Conservation (phyloP, 2,329 filamentous ascomycete species). For the Zymoseptoria passerinii region DNA sequence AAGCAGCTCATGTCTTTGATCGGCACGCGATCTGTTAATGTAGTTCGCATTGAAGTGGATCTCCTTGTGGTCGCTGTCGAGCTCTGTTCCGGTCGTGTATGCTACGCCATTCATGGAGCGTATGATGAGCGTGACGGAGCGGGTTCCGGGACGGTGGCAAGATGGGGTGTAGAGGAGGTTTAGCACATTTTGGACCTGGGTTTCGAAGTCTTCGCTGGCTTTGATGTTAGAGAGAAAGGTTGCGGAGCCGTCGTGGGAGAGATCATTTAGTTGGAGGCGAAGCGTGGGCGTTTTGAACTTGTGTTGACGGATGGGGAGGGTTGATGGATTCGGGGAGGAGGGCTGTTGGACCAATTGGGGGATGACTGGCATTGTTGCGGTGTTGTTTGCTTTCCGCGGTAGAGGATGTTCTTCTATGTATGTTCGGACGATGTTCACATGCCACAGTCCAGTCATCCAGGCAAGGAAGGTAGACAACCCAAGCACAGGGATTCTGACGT, state of each 20-base stretch:
- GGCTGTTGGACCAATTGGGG: slow-evolving; percentile 9
- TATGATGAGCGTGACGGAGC: slow-evolving; percentile 77
- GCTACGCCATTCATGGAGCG: slow-evolving; percentile 76
- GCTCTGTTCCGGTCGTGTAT: slow-evolving; percentile 72
- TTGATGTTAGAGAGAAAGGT: slow-evolving; percentile 62
- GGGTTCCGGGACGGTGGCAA: slow-evolving; percentile 51
- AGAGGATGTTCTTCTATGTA: neutral
- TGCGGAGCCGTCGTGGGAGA: slow-evolving; percentile 49
- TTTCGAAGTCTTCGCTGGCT: slow-evolving; percentile 51
- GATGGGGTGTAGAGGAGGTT: slow-evolving; percentile 56
- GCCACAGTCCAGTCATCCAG: neutral
- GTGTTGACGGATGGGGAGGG: slow-evolving; percentile 21
- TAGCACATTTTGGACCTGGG: slow-evolving; percentile 60
- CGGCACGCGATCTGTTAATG: slow-evolving; percentile 40
- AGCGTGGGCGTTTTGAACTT: slow-evolving; percentile 37
- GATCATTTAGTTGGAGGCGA: slow-evolving; percentile 42
- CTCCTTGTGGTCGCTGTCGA: slow-evolving; percentile 83
- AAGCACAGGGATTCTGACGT: neutral
- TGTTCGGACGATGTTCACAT: neutral
- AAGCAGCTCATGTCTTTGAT: slow-evolving; percentile 52
- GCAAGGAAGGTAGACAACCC: neutral
- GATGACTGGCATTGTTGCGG: slow-evolving; percentile 8
- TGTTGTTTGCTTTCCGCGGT: neutral
- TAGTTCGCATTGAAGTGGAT: slow-evolving; percentile 81
- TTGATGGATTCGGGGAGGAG: slow-evolving; percentile 10